Base-by-base conservation (phyloP, 1,284 basidiomycete species). In the Porodaedalea pini region DNA sequence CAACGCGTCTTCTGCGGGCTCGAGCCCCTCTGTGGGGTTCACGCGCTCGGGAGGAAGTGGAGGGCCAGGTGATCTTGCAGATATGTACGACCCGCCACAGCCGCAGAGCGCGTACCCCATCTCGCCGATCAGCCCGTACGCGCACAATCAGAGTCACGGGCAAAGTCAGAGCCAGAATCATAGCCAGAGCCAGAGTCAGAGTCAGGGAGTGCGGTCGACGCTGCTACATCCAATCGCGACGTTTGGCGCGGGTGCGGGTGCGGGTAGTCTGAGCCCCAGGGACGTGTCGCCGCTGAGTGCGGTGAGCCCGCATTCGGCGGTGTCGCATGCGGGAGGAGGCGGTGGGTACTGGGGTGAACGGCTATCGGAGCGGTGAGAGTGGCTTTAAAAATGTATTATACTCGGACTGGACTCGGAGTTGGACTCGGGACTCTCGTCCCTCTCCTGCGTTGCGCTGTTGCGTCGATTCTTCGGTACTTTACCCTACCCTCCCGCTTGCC, bases 211-310 rank as follows among this genome's bases (percentile, higher is more conserved):
- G 4, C 36, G 53, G 7, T 34, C 49, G 4, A 31, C 29, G 15
- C 32, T 59, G n/a, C 58, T 55, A n/a, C 58, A 59, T 13, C 55
- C 54, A 23, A 60, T 60, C 32, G 51, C 54, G 40, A 56, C 58
- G 32, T 60, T 45, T 41, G 39, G 39, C 23, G 47, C 19, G 5
- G 44, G 39, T 3, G 25, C 54, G 31, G 36, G 48, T 2, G 50
- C 27, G 19, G 37, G 49, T 21, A 47, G 23, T 15, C 21, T n/a
- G 36, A 37, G 32, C 27, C 47, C 47, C 1, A 51, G 57, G 23
- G 51, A 47, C n/a, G 44, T 49, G 43, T 52, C 39, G 8, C 57
- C 51, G 23, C 32, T 53, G 23, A 54, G 57, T 40, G 52, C 51
- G n/a, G 57, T 53, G 6, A 58, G 54, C 19, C 45, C 54, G 2